These are phyloP conservation scores for Begonia loranthoides DNA, from an alignment of 306 rosid species.

Conservation along the genomic window DNA sequence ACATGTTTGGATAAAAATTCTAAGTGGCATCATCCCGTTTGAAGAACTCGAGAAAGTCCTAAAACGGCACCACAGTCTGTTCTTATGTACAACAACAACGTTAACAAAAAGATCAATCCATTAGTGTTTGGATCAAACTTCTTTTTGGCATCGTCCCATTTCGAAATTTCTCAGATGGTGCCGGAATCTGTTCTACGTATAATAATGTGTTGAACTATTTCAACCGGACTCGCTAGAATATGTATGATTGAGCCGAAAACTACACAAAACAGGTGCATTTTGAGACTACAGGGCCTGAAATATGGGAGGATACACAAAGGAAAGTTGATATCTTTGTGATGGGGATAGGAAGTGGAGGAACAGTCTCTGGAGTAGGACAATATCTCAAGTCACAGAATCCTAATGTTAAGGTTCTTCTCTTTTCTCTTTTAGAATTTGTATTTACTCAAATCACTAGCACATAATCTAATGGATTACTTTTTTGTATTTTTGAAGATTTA, in stretches of 20 bases:
- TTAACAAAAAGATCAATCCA: too few relatives aligned
- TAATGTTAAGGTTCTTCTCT: conserved; percentile 50
- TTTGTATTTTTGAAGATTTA: conserved; percentile 28
- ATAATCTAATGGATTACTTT: conserved; percentile 9
- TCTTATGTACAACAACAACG: too few relatives aligned
- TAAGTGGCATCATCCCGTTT: too few relatives aligned
- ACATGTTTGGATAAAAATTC: too few relatives aligned
- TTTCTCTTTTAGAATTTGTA: neutral
- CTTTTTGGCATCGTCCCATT: too few relatives aligned
- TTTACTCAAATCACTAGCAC: neutral
- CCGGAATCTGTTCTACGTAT: too few relatives aligned
- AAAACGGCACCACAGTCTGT: too few relatives aligned
- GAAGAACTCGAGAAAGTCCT: too few relatives aligned
- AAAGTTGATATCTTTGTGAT: conserved; percentile 89
- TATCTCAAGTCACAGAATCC: conserved; percentile 85
- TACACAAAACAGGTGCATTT: conserved; percentile 56
- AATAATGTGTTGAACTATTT: too few relatives aligned
- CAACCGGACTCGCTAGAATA: too few relatives aligned
- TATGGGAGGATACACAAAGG: conserved; percentile 94
- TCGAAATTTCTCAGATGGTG: too few relatives aligned
- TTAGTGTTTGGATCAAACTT: too few relatives aligned
- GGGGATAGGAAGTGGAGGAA: conserved; percentile 99
- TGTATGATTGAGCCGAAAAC: conserved; percentile 5
- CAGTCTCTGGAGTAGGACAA: conserved; percentile 92
- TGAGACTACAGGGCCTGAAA: conserved; percentile 97